Evolutionary conservation across 106 monocot genomes (phyloP).

Genomic region (Allium fistulosum): DNA sequence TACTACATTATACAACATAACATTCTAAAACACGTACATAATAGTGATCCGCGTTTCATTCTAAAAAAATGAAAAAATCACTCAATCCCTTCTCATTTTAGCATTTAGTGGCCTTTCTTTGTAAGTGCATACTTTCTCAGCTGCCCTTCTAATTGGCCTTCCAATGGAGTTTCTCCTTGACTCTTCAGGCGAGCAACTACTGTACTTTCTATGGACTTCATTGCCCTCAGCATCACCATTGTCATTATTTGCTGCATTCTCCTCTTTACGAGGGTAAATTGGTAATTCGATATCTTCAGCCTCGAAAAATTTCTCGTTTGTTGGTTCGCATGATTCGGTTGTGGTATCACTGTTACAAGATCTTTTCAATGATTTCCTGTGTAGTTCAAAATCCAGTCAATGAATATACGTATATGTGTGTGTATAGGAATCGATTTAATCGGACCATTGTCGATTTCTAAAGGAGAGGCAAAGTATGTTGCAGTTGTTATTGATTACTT

Average conservation of each 20-base stretch:
- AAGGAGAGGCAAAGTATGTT: too few relatives aligned
- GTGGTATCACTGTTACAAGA: slow-evolving; percentile 1
- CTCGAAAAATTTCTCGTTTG: slow-evolving; percentile 23
- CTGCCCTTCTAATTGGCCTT: slow-evolving; percentile 50
- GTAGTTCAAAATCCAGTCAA: background rate
- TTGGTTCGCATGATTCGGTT: slow-evolving; percentile 10
- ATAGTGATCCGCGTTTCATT: background rate
- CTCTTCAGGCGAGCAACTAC: slow-evolving; percentile 1
- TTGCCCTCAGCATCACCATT: background rate
- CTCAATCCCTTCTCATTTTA: slow-evolving; percentile 46
- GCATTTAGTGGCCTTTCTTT: slow-evolving; percentile 48
- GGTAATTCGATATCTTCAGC: slow-evolving; percentile 31
- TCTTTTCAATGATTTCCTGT: slow-evolving; percentile 27
- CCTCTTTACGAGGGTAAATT: slow-evolving; percentile 3
- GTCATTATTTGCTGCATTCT: background rate
- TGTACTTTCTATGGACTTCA: background rate
- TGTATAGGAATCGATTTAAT: too few relatives aligned
- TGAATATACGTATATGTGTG: background rate
- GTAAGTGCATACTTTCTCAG: slow-evolving; percentile 44
- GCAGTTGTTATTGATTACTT: too few relatives aligned
- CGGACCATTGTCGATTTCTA: too few relatives aligned
- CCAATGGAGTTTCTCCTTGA: slow-evolving; percentile 21
- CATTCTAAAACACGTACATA: background rate
- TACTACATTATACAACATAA: background rate
- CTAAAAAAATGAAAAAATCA: background rate